Conservation (phyloP, 352 stramenopile species). For the Pythium vanterpoolii region DNA sequence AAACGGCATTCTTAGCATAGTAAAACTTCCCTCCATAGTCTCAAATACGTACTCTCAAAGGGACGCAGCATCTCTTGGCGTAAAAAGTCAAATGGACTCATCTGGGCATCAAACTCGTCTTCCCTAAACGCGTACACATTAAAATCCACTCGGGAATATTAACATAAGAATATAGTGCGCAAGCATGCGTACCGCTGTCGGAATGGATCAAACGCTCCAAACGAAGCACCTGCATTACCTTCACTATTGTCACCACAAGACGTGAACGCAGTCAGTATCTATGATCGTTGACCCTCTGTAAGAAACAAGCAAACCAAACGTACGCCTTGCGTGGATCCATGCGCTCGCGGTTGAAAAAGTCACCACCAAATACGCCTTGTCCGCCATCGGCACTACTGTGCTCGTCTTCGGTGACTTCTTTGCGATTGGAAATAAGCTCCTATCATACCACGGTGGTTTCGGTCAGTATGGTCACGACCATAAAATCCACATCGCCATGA, state of each 20-base stretch:
- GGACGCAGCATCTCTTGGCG: conserved; percentile 77
- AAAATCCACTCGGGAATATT: background rate
- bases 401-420: conserved; percentile 75
- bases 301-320: background rate
- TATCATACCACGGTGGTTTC: background rate
- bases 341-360: conserved; percentile 71
- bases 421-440: conserved; percentile 75
- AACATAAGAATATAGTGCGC: background rate
- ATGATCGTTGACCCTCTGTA: too few species aligned
- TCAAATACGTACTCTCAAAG: conserved; percentile 48
- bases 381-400: conserved; percentile 31
- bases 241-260: background rate
- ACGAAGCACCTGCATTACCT: conserved; percentile 1
- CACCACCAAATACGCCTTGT: conserved; percentile 35
- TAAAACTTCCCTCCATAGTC: too few species aligned
- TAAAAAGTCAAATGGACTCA: conserved; percentile 82
- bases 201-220: conserved; percentile 40
- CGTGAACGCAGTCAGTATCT: background rate
- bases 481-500: background rate
- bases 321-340: conserved; percentile 42
- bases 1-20: background rate
- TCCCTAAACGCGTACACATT: conserved; percentile 28
- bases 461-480: background rate
- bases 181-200: conserved; percentile 39
- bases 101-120: conserved; percentile 68